phyloP scores from a whole-genome alignment of 2,329 filamentous ascomycete species.

The Geosmithia morbida region DNA sequence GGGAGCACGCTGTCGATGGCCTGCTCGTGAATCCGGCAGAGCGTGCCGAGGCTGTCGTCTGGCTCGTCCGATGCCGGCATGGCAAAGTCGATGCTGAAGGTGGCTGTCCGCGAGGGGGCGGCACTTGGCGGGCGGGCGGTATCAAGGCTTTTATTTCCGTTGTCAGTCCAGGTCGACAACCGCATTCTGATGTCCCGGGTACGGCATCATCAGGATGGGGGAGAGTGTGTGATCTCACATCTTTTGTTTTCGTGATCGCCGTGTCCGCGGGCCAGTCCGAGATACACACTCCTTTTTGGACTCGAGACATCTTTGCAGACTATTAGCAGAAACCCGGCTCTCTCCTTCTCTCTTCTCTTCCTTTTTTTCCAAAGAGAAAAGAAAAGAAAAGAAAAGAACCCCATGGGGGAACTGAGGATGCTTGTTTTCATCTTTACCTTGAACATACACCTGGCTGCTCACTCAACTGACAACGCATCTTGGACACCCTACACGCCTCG shows the following conservation, averaged over 20 bases:
- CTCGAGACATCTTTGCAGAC: constrained; percentile 27
- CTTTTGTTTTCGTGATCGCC: constrained; percentile 27
- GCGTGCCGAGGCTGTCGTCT: constrained; percentile 22
- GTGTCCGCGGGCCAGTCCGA: constrained; percentile 32
- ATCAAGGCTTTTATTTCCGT: too few species aligned
- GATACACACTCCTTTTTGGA: constrained; percentile 39
- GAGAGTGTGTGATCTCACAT: constrained; percentile 16
- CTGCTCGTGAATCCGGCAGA: constrained; percentile 26
- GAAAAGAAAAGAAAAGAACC: too few species aligned
- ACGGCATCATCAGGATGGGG: too few species aligned
- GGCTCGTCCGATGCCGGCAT: constrained; percentile 24
- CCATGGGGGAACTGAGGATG: too few species aligned
- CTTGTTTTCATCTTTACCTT: too few species aligned
- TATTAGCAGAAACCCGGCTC: neutral
- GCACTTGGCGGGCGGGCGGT: neutral
- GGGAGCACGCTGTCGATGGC: constrained; percentile 26
- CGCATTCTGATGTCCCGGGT: too few species aligned
- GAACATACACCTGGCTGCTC: constrained; percentile 32
- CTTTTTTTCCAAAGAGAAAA: too few species aligned
- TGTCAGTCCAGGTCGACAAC: too few species aligned
- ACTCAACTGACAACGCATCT: constrained; percentile 36
- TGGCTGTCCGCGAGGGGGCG: constrained; percentile 12
- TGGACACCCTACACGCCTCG: constrained; percentile 37
- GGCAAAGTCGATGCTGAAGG: constrained; percentile 37
- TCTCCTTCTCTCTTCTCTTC: too few species aligned